Evolutionary conservation across 2,329 filamentous ascomycete species (phyloP).

Genomic region (Neopestalotiopsis clavispora): DNA sequence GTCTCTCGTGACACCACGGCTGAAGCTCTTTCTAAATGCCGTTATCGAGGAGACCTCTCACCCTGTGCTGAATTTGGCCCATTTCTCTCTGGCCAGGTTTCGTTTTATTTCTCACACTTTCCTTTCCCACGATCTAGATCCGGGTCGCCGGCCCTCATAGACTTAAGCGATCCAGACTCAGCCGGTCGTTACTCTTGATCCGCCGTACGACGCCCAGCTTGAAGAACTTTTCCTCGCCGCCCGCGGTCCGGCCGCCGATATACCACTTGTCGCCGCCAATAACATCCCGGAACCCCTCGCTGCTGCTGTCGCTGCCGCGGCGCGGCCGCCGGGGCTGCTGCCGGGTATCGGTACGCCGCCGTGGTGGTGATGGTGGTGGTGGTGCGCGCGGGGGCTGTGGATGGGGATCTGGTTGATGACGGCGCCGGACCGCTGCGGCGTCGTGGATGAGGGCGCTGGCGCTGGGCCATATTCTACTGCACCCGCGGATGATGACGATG

Average conservation of each 20-base stretch:
- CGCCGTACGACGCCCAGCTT: constrained; percentile 78
- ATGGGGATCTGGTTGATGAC: constrained; percentile 37
- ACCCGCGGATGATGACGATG: background rate
- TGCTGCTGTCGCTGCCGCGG: constrained; percentile 76
- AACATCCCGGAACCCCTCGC: constrained; percentile 76
- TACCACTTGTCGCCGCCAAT: constrained; percentile 80
- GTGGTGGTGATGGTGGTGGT: constrained; percentile 1
- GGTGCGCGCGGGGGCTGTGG: constrained; percentile 30
- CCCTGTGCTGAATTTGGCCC: background rate
- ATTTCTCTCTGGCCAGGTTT: background rate
- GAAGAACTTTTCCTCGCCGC: constrained; percentile 81
- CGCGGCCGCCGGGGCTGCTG: constrained; percentile 42
- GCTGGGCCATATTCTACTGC: too few species aligned
- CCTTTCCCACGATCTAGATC: background rate
- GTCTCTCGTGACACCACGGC: too few species aligned
- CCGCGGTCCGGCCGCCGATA: constrained; percentile 76
- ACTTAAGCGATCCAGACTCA: constrained; percentile 77
- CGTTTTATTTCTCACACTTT: background rate
- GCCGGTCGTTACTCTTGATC: constrained; percentile 73
- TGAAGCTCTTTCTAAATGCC: background rate
- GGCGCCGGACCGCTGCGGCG: constrained; percentile 22
- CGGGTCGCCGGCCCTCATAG: constrained; percentile 52
- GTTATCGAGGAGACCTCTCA: background rate
- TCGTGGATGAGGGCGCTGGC: background rate
- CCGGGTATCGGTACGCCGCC: constrained; percentile 30